Base-by-base conservation (phyloP, 768 basidiomycete species). In the Termitomyces eurrhizus region DNA sequence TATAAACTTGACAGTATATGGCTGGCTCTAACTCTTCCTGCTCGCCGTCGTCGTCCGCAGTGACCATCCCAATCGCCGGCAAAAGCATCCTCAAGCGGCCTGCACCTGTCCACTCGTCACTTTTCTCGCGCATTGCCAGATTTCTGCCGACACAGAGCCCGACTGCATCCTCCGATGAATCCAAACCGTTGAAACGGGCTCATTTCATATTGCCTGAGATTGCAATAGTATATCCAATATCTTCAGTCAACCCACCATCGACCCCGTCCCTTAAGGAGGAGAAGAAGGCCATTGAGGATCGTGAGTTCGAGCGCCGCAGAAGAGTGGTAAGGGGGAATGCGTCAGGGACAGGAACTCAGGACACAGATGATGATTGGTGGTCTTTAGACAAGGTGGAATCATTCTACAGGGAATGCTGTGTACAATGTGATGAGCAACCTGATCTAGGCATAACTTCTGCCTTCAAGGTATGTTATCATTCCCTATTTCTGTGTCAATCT, bases 191-290 rank as follows among this genome's bases (percentile, higher is more conserved):
- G 63, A 93, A 92, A 69, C 77, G 92, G 53, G 97, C 95, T 0
- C 92, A 96, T 67, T 98, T 98, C 70, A 91, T 96, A 64, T 77
- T 97, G 13, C 92, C 92, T 0, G 83, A 90, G 65, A 83, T 97
- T 66, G 87, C 85, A 36, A 91, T 90, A 26, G 86, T 95, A 36
- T 98, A 98, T 72, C 94, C 95, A 0, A 95, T 98, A 70, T 90
- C 89, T 32, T 85, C 88, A 1, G 66, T 87, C 16, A 90, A 90
- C 55, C 92, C 96, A 7, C 95, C 95, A 1, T 90, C 86, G 52
- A 91, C 86, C 3, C 87, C 88, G 0, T 82, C 82, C 2, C 77
- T 93, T 55, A 87, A 86, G 72, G 90, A 93, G 61, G 92, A 95
- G 77, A 91, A 90, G 73, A 78, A 81, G 59, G 82, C 84, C n/a